Conservation (phyloP, 1,139 yeast species). For the Candida buenavistaensis region DNA sequence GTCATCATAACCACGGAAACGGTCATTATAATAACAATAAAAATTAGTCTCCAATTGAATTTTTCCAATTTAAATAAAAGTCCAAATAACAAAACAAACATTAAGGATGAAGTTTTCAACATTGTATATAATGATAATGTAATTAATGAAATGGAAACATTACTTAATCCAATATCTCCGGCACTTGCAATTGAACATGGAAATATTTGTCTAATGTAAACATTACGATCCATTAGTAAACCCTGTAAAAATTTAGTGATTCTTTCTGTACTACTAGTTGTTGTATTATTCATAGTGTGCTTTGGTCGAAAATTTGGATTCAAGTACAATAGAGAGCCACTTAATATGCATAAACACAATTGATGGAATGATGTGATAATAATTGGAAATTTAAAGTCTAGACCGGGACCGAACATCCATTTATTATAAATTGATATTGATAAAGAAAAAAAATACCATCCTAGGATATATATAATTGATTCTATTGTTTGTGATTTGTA, state of each 20-base stretch:
- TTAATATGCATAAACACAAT: constrained; percentile 57
- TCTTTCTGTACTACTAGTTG: not conserved
- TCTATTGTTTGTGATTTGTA: constrained; percentile 9
- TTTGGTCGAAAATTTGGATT: constrained; percentile 52
- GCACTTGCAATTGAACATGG: constrained; percentile 91
- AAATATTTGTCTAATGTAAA: constrained; percentile 56
- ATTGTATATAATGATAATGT: constrained; percentile 88
- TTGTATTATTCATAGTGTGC: not conserved
- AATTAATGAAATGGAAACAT: constrained; percentile 75
- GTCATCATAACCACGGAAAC: constrained; percentile 88
- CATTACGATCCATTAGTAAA: constrained; percentile 16
- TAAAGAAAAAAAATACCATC: constrained; percentile 64
- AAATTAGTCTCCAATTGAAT: constrained; percentile 62
- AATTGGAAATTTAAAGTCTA: constrained; percentile 80
- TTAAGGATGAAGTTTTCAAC: constrained; percentile 82
- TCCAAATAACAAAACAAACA: constrained; percentile 87
- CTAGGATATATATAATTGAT: constrained; percentile 31
- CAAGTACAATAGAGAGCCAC: constrained; percentile 42
- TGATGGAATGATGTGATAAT: constrained; percentile 86
- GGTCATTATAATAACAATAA: constrained; percentile 77
- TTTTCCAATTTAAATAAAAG: constrained; percentile 74
- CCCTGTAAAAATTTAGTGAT: constrained; percentile 15
- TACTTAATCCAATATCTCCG: constrained; percentile 92
- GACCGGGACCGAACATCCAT: constrained; percentile 88
- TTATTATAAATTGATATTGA: constrained; percentile 87